Evolutionary conservation across 768 basidiomycete species (phyloP).

Genomic region (Auriscalpium orientale): DNA sequence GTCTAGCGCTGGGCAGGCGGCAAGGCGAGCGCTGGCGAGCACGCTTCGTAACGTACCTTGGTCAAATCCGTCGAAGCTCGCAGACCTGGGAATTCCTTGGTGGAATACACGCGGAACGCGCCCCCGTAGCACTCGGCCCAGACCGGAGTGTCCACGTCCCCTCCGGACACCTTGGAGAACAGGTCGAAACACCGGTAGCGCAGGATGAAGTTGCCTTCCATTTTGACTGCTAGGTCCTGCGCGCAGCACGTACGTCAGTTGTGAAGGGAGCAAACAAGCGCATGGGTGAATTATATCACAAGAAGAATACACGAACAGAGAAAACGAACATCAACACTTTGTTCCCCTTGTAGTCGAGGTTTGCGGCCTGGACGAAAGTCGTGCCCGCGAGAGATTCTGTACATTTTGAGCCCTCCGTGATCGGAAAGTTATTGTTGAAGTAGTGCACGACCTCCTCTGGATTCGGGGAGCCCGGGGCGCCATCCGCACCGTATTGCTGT

Average conservation of each 20-base stretch:
- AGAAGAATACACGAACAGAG: conserved; percentile 34
- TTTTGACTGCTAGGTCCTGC: conserved; percentile 66
- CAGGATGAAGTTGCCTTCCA: conserved; percentile 57
- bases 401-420: conserved; percentile 43
- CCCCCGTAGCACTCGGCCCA: conserved; percentile 63
- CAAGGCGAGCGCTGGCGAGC: neutral
- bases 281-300: neutral
- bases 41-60: conserved; percentile 34
- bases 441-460: conserved; percentile 34
- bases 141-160: conserved; percentile 34
- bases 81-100: conserved; percentile 65
- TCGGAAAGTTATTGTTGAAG: conserved; percentile 30
- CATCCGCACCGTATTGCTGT: neutral
- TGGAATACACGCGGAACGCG: conserved; percentile 57
- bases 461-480: neutral
- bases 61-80: conserved; percentile 60
- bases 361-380: conserved; percentile 46
- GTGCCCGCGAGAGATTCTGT: conserved; percentile 51
- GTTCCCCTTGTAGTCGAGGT: conserved; percentile 49
- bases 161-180: conserved; percentile 31
- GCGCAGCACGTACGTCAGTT: neutral
- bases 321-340: conserved; percentile 58
- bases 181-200: conserved; percentile 66
- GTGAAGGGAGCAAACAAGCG: neutral
- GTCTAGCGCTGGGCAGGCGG: neutral